Evolutionary conservation across 2,329 filamentous ascomycete genomes (phyloP), one percentile per base, ranked within the genome.

Genomic region (Blumeria hordei): DNA sequence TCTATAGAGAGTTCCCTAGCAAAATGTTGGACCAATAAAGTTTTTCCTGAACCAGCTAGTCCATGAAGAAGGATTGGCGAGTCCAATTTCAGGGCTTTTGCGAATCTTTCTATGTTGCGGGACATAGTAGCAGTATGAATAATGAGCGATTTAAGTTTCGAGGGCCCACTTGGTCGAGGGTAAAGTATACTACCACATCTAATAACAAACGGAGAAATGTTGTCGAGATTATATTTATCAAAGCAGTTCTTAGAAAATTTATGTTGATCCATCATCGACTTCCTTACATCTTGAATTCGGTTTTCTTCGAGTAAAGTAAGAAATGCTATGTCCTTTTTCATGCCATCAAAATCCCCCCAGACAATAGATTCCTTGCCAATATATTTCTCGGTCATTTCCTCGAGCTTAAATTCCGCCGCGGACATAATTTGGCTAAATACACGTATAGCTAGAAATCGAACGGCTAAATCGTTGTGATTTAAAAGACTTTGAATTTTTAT

Each of bases 41-140:
- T 95, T 71, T 99, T 99, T 53, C 92, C 92, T 35, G 84, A 84
- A 18, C 93, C 90, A 7, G 90, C 78, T 12, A 85, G 71, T 1
- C 92, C 92, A 59, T 87, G 78, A 4, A 98, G 73, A 18, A 98
- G 72, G 37, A 95, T 73, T 0, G 93, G 87, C 0, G 80, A 78
- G 0, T 76, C 66, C 3, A 72, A 72, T 47, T 83, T 80, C 34
- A 98, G 70, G 50, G 81, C 75, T 33, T 69, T 68, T 1, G 85
- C 83, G 55, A 96, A 74, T 10, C 67, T 71, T 62, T 78, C 76
- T 39, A 94, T 70, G 60, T 96, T 98, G 9, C 66, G 66, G 35
- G 75, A 69, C 0, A 88, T 86, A 0, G 87, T 94, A 0, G 73
- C 65, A 0, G 88, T 94, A 57, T 76, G 71, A 18, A 92, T 75